Evolutionary conservation across 169 alveolate species (phyloP), one percentile per base, ranked within the genome.

Genomic region (Cryptosporidium ubiquitum): DNA sequence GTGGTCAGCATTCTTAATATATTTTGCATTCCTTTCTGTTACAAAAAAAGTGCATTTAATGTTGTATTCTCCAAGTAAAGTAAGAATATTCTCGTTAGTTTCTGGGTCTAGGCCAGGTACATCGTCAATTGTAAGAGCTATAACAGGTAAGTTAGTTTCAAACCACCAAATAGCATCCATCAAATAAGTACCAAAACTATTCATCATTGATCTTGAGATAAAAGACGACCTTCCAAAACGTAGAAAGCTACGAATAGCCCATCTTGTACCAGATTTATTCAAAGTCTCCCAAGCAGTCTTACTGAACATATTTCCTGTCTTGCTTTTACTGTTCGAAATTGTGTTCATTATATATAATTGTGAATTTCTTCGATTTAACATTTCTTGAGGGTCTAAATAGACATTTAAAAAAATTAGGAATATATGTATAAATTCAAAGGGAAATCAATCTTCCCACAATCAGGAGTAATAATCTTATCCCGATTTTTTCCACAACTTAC

Each of bases 81-180:
- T 42, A 7, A 85, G 60, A 18, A 85, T 64, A 20, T 55, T 26
- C 52, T 68, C 69, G 20, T 64, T 69, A 18, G 85, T 74, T 23
- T 42, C 52, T 33, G 84, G 84, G 37, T 85, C 91, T 14, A 60
- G 29, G 12, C 91, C 91, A 1, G 91, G 91, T 14, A 64, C 85
- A 68, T 85, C 91, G 31, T 85, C 91, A 12, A 85, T 85, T 7
- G 91, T 85, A 4, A 85, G 66, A 12, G 91, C 91, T n/a, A 85
- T 68, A 20, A 69, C 4, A 12, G 85, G 91, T 20, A 57, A 37
- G 5, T 85, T 40, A 16, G 85, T 85, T 16, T 68, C 86, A 70
- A 85, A 85, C 89, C 89, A 79, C 89, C 89, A 79, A 26, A 79
- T 29, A 18, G 89, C 37, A 64, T 79, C 89, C 35, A 61, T 31